Evolutionary conservation across 371 early-diverging fungal species (phyloP).

Genomic region (Phascolomyces articulosus): DNA sequence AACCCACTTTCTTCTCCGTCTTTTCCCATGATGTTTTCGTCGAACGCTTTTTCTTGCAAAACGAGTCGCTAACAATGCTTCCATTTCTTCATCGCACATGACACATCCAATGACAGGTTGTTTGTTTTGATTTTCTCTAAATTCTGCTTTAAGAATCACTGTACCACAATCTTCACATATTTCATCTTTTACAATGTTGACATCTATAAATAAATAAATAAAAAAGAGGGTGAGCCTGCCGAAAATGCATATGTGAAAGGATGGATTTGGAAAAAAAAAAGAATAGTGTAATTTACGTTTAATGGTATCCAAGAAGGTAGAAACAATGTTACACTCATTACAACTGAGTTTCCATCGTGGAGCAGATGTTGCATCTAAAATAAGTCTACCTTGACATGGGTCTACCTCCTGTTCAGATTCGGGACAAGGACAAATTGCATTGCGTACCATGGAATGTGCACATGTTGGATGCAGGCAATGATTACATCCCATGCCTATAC

Average conservation of each 20-base stretch:
- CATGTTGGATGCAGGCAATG: constrained; percentile 58
- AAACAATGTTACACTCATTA: constrained; percentile 54
- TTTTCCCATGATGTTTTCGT: constrained; percentile 24
- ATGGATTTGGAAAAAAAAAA: too few relatives aligned
- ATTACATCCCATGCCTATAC: constrained; percentile 50
- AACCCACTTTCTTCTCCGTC: constrained; percentile 21
- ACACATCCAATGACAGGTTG: constrained; percentile 44
- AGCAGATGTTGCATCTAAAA: constrained; percentile 58
- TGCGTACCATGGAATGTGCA: constrained; percentile 49
- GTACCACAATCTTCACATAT: constrained; percentile 47
- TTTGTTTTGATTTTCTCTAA: constrained; percentile 50
- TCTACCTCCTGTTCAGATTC: constrained; percentile 35
- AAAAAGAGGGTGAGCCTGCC: too few relatives aligned
- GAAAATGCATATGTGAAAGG: too few relatives aligned
- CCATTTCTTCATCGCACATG: constrained; percentile 56
- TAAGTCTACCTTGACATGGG: constrained; percentile 45
- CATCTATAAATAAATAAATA: constrained; percentile 25
- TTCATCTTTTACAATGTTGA: constrained; percentile 27
- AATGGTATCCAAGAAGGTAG: constrained; percentile 46
- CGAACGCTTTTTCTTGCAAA: constrained; percentile 30
- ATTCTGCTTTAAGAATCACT: constrained; percentile 41
- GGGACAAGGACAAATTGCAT: constrained; percentile 52
- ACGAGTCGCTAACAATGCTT: constrained; percentile 41
- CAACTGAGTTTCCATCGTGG: constrained; percentile 58
- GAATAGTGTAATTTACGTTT: constrained; percentile 28